Evolutionary conservation across 2,329 filamentous ascomycete genomes (phyloP).

Genomic region (Cladophialophora bantiana): DNA sequence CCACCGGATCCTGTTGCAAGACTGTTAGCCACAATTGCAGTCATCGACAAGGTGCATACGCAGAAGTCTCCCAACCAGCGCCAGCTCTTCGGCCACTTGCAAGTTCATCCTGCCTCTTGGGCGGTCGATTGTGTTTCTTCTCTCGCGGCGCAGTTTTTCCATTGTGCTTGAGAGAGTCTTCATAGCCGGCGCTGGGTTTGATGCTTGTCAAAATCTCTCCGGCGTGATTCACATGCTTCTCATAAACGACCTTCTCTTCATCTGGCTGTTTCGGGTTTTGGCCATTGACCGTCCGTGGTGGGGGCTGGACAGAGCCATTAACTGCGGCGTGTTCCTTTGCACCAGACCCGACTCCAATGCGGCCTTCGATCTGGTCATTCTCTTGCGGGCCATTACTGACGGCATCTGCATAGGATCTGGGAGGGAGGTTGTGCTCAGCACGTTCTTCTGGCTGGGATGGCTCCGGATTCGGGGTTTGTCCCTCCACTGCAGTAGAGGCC

Average conservation of each 20-base stretch:
- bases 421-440: constrained; percentile 45
- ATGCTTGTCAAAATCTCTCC: constrained; percentile 55
- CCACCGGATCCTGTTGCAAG: constrained; percentile 71
- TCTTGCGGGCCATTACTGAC: constrained; percentile 25
- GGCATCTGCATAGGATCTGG: constrained; percentile 52
- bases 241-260: constrained; percentile 48
- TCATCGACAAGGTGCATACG: constrained; percentile 42
- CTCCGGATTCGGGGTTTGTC: constrained; percentile 39
- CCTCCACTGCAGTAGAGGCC: constrained; percentile 21
- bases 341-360: neutral
- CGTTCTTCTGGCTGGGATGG: constrained; percentile 45
- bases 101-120: constrained; percentile 44
- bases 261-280: constrained; percentile 28
- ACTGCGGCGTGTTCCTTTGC: constrained; percentile 5
- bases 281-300: constrained; percentile 31
- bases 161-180: constrained; percentile 46
- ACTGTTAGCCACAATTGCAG: constrained; percentile 19
- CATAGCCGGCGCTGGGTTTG: constrained; percentile 49
- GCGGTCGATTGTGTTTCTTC: constrained; percentile 45
- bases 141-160: constrained; percentile 40
- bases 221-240: constrained; percentile 54
- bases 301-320: constrained; percentile 15
- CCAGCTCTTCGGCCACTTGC: constrained; percentile 62
- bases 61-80: constrained; percentile 60
- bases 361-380: constrained; percentile 25